Percentiles rank a stretch among this genome's conserved stretches.
Evolutionary conservation across 345 rosid genomes (phyloP).

Genomic region (Eucalyptus marginata): DNA sequence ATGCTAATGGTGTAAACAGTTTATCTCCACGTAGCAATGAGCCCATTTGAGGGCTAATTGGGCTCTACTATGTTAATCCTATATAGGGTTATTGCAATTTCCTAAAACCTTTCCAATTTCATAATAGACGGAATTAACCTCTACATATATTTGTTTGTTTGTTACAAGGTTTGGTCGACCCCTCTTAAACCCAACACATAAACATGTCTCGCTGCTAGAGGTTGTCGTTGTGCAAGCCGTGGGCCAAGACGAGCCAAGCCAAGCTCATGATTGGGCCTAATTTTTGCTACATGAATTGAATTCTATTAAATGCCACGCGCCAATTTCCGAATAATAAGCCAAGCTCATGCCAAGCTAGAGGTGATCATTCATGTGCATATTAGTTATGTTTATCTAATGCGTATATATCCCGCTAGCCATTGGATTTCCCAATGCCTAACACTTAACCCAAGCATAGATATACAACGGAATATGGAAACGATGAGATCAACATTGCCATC

Average conservation of each 20-base stretch:
- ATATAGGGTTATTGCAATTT: background rate
- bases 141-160: too few relatives aligned
- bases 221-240: background rate
- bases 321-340: background rate
- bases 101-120: background rate
- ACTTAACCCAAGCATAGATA: background rate
- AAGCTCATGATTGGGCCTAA: background rate
- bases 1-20: background rate
- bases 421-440: background rate
- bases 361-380: background rate
- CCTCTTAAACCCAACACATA: background rate
- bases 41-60: background rate
- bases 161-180: background rate
- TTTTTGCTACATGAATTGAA: background rate
- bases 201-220: fast-evolving
- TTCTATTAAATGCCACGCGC: background rate
- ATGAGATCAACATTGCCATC: background rate
- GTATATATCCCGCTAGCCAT: background rate
- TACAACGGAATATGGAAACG: background rate
- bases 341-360: background rate
- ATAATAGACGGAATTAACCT: background rate
- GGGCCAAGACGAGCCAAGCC: background rate
- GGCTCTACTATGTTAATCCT: background rate
- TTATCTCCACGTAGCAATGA: background rate
- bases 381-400: background rate